Evolutionary conservation across 2,329 filamentous ascomycete genomes (phyloP).

Genomic region (Cylindrodendrum hubeiense): DNA sequence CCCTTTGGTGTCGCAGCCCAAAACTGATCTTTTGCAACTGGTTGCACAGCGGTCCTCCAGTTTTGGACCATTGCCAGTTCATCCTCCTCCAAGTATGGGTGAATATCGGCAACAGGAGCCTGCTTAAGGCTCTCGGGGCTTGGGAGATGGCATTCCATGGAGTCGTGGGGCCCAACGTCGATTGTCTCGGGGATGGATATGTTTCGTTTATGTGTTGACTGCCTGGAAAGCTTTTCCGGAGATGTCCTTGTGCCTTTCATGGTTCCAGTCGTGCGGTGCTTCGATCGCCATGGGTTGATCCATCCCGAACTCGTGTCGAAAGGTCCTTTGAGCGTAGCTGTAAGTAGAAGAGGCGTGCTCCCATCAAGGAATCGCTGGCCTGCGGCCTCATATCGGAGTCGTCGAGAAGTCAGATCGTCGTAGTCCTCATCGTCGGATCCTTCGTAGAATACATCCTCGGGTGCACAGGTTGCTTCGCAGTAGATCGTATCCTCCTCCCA

Average conservation of each 20-base stretch:
- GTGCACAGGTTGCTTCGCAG: constrained; percentile 56
- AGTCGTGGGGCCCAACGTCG: constrained; percentile 25
- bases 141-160: constrained; percentile 56
- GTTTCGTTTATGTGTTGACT: constrained; percentile 28
- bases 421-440: constrained; percentile 71
- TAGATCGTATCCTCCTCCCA: constrained; percentile 56
- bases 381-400: constrained; percentile 68
- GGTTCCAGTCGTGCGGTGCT: constrained; percentile 36
- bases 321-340: constrained; percentile 72
- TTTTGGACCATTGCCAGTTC: constrained; percentile 48
- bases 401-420: constrained; percentile 58
- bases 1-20: constrained; percentile 37
- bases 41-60: constrained; percentile 48
- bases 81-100: constrained; percentile 48
- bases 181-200: constrained; percentile 33
- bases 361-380: constrained; percentile 71
- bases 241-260: constrained; percentile 29
- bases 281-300: constrained; percentile 52
- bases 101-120: constrained; percentile 40
- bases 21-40: constrained; percentile 32
- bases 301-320: constrained; percentile 58
- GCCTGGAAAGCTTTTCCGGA: constrained; percentile 30
- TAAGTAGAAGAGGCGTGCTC: constrained; percentile 66
- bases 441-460: constrained; percentile 64
- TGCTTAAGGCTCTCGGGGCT: constrained; percentile 56